phyloP scores from a whole-genome alignment of 2,329 filamentous ascomycete genomes.

The Rhexocercosporidium sp. region DNA sequence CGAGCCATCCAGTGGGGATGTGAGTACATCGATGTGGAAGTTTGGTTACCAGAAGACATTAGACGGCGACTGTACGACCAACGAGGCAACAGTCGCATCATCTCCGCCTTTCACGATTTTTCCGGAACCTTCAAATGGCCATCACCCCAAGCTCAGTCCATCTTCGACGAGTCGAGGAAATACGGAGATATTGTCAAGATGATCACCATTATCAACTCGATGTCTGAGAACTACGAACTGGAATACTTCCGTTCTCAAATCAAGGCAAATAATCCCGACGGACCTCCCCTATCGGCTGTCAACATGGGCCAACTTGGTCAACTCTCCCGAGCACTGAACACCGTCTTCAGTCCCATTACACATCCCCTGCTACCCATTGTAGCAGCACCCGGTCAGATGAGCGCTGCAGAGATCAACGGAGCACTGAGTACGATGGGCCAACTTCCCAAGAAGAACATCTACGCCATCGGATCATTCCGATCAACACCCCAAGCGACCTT shows the following conservation, averaged over 20 bases:
- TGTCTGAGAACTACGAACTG: constrained; percentile 87
- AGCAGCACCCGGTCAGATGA: constrained; percentile 84
- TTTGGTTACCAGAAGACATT: constrained; percentile 83
- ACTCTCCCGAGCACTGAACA: constrained; percentile 82
- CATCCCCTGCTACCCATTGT: constrained; percentile 84
- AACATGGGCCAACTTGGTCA: constrained; percentile 91
- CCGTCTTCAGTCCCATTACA: constrained; percentile 86
- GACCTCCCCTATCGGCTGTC: constrained; percentile 78
- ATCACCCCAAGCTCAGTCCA: constrained; percentile 70
- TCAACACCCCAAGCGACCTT: constrained; percentile 78
- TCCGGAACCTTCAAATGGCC: constrained; percentile 86
- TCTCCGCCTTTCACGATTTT: constrained; percentile 92
- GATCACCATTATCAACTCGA: constrained; percentile 81
- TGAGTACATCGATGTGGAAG: constrained; percentile 87
- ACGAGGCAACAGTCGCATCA: constrained; percentile 81
- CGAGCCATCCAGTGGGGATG: constrained; percentile 88
- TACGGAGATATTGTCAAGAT: constrained; percentile 91
- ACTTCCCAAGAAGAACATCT: constrained; percentile 78
- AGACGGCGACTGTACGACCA: constrained; percentile 69
- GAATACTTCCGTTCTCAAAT: constrained; percentile 86
- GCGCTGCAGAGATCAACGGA: constrained; percentile 83
- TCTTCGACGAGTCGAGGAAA: constrained; percentile 73
- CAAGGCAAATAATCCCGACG: constrained; percentile 68
- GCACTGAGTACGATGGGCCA: constrained; percentile 80
- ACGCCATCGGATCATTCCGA: constrained; percentile 76